These are phyloP conservation scores for Ustanciosporium gigantosporum DNA, from an alignment of 1,284 basidiomycete genomes.

Conservation along the genomic window DNA sequence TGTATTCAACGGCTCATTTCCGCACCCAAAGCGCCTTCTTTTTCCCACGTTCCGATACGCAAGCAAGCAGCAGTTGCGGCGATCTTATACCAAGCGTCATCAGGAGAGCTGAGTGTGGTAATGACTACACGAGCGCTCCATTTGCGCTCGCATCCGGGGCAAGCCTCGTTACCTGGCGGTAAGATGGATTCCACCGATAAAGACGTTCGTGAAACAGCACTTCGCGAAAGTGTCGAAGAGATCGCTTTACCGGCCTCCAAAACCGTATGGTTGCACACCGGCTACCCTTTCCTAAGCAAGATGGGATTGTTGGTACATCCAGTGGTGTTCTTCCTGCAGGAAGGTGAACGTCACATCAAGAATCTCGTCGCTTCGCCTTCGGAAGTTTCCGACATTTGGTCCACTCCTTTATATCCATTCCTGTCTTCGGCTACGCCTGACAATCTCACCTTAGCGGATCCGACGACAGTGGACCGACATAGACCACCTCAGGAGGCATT, in stretches of 20 bases:
- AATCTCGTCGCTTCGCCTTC: constrained; percentile 11
- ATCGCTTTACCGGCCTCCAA: constrained; percentile 9
- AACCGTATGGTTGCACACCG: constrained; percentile 28
- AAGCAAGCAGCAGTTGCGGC: constrained; percentile 40
- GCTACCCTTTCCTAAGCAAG: constrained; percentile 35
- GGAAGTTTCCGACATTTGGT: constrained; percentile 40
- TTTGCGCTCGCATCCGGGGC: constrained; percentile 42
- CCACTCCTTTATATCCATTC: constrained; percentile 10
- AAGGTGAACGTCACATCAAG: constrained; percentile 5
- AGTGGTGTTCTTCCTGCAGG: constrained; percentile 22
- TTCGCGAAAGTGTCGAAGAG: constrained; percentile 41
- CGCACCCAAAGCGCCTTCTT: constrained; percentile 7
- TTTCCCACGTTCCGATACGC: constrained; percentile 17
- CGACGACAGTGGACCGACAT: constrained; percentile 27
- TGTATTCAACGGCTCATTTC: constrained; percentile 1
- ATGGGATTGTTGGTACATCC: constrained; percentile 43
- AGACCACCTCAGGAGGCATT: constrained; percentile 27
- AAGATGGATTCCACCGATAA: constrained; percentile 27
- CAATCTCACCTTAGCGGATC: constrained; percentile 3
- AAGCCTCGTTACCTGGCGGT: constrained; percentile 41
- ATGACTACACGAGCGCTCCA: constrained; percentile 41
- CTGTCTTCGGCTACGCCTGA: constrained; percentile 10
- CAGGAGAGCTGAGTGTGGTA: constrained; percentile 16
- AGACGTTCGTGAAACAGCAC: constrained; percentile 20
- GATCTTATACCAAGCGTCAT: constrained; percentile 21